Conservation (phyloP, 2,329 filamentous ascomycete genomes). For the Aspergillus piperis region DNA sequence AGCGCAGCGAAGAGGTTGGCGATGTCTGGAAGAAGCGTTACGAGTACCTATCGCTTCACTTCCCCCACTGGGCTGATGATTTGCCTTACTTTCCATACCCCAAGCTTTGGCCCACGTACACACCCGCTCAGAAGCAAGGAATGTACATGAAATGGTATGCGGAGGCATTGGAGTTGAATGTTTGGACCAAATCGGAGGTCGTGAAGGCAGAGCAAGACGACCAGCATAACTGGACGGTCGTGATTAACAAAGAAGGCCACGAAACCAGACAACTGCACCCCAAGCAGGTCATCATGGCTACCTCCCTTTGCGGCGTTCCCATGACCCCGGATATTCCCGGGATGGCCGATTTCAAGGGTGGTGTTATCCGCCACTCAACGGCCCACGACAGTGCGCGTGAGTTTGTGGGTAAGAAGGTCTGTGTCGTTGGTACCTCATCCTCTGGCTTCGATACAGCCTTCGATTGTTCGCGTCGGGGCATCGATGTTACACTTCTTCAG, state of each 20-base stretch:
- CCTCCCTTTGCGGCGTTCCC: constrained; percentile 27
- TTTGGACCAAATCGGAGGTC: constrained; percentile 28
- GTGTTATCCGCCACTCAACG: constrained; percentile 26
- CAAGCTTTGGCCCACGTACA: constrained; percentile 35
- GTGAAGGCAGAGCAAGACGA: constrained; percentile 24
- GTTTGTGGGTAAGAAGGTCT: constrained; percentile 32
- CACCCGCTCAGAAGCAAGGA: constrained; percentile 34
- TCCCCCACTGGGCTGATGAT: constrained; percentile 33
- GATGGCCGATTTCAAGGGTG: constrained; percentile 26
- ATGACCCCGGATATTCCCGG: constrained; percentile 36
- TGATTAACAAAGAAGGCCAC: constrained; percentile 23
- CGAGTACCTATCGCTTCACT: constrained; percentile 35
- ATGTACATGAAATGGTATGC: constrained; percentile 34
- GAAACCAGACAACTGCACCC: constrained; percentile 27
- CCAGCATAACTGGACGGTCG: constrained; percentile 23
- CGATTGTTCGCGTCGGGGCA: constrained; percentile 27
- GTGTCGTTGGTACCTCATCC: constrained; percentile 32
- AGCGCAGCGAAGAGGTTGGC: constrained; percentile 29
- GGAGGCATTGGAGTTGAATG: constrained; percentile 27
- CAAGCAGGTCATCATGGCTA: constrained; percentile 29
- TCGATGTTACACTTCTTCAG: constrained; percentile 33
- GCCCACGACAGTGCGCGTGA: constrained; percentile 25
- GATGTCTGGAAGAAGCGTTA: constrained; percentile 37
- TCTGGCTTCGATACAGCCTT: constrained; percentile 33
- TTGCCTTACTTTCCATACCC: constrained; percentile 36